Evolutionary conservation across 208 protist species (phyloP).

Genomic region (Acanthamoeba quina): DNA sequence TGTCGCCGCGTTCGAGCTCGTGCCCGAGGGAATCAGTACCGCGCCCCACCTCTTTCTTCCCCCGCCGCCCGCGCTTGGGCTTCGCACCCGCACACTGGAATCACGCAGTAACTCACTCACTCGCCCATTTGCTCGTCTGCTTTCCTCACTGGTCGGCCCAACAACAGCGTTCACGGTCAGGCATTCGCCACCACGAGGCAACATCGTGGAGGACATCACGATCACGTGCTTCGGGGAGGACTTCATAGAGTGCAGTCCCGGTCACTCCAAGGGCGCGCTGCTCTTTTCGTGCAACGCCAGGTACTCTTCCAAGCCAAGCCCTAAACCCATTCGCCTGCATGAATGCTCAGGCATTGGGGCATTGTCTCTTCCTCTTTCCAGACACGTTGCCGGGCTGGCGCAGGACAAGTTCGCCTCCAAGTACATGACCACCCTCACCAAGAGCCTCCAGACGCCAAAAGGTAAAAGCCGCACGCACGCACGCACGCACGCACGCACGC

Average conservation of each 20-base stretch:
- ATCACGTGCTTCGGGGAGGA: constrained; percentile 12
- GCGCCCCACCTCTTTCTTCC: background rate
- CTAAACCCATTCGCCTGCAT: too few species aligned
- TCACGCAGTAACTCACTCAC: background rate
- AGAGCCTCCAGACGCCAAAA: background rate
- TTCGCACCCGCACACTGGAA: background rate
- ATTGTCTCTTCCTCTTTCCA: background rate
- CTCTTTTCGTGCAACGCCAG: constrained; percentile 10
- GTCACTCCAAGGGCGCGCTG: background rate
- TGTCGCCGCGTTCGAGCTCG: background rate
- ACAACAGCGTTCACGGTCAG: background rate
- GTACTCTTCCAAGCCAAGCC: background rate
- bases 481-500: background rate
- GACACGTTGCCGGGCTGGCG: background rate
- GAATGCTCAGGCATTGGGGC: too few species aligned
- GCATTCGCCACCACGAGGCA: background rate
- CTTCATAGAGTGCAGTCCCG: constrained; percentile 1
- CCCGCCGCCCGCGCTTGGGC: background rate
- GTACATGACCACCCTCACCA: background rate
- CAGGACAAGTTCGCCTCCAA: constrained; percentile 14
- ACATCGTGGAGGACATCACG: background rate
- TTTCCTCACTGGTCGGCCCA: background rate
- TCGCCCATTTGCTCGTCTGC: background rate
- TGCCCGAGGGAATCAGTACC: background rate
- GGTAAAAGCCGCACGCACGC: background rate